Base-by-base conservation (phyloP, 1,284 basidiomycete species). In the Chalciporus sp. region DNA sequence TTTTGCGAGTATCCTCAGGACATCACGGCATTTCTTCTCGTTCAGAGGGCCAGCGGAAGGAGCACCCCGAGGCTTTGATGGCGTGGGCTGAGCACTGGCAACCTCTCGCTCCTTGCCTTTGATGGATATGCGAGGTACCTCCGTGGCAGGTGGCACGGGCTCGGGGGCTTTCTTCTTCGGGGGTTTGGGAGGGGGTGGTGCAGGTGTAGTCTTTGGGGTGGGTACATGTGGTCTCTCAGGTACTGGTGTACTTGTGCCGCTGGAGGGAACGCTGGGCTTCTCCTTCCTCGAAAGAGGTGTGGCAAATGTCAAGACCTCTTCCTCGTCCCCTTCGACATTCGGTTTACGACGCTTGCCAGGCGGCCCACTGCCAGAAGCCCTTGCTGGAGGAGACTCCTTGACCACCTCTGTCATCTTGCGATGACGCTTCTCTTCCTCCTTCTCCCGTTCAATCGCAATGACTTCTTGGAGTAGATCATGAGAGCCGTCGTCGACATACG, bases 391-490 rank as follows among this genome's bases (percentile, higher is more conserved):
- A 26, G 60, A 59, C 35, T 71, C 68, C 41, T 52, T 60, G 49
- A 43, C 50, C 31, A 58, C 26, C 31, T 70, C 72, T 41, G 61
- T 61, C 28, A 68, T 63, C 42, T 71, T 69, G 49, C 76, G 76
- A 43, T 73, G 76, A 37, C 72, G 65, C 44, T 72, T 73, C 60
- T 76, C 73, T 69, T 76, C 68, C 72, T 78, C 76, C 65, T 85
- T 81, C 69, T 86, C 84, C 53, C 81, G 77, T 68, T 92, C 89
- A 43, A 91, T 88, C 8, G 88, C 89, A 49, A 92, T 81, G 31
- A 92, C 88, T 65, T 92, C 89, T 65, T 90, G 88, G 3, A 90
- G 74, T 42, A 92, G 75, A 63, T 92, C 89, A 58, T 86, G 82
- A 23, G 85, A 87, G 11, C 85, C 88, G 67, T 90, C 88, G 59